phyloP scores from a whole-genome alignment of 2,329 filamentous ascomycete species.

The Zymoseptoria ardabiliae region DNA sequence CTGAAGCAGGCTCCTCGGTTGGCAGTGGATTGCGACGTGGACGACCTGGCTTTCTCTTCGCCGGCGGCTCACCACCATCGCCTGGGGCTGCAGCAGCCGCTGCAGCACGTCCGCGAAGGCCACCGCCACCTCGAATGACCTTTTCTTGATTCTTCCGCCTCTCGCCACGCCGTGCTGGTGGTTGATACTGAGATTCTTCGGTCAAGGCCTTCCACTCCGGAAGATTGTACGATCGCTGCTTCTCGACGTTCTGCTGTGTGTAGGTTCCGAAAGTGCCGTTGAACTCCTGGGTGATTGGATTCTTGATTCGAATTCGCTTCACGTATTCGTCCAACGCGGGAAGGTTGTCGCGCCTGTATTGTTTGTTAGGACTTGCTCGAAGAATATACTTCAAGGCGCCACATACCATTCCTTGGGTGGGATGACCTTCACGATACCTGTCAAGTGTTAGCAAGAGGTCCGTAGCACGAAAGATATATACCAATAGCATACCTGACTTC shows the following conservation, averaged over 20 bases:
- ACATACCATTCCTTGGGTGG: conserved; percentile 87
- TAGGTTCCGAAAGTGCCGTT: conserved; percentile 93
- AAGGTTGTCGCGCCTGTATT: conserved; percentile 57
- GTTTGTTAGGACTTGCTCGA: conserved; percentile 13
- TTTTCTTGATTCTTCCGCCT: conserved; percentile 54
- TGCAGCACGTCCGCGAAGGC: conserved; percentile 22
- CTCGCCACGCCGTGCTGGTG: conserved; percentile 82
- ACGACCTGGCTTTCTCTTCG: conserved; percentile 45
- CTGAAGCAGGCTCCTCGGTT: conserved; percentile 26
- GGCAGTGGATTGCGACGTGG: conserved; percentile 34
- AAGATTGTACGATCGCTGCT: conserved; percentile 90
- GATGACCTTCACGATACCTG: conserved; percentile 92
- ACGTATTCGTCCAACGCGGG: conserved; percentile 75
- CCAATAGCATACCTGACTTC: conserved; percentile 87
- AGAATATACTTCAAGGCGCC: neutral
- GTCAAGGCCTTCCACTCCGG: conserved; percentile 93
- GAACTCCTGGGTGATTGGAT: conserved; percentile 97
- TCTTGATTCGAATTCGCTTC: conserved; percentile 87
- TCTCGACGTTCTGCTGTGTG: conserved; percentile 93
- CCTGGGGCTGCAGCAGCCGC: conserved; percentile 20
- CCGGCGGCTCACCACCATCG: conserved; percentile 24
- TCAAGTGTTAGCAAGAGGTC: conserved; percentile 36
- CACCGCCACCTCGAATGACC: conserved; percentile 32
- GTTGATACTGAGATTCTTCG: conserved; percentile 91
- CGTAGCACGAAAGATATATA: neutral